Conservation (phyloP, 495 filamentous ascomycete genomes). For the Hypoxylon fragiforme region DNA sequence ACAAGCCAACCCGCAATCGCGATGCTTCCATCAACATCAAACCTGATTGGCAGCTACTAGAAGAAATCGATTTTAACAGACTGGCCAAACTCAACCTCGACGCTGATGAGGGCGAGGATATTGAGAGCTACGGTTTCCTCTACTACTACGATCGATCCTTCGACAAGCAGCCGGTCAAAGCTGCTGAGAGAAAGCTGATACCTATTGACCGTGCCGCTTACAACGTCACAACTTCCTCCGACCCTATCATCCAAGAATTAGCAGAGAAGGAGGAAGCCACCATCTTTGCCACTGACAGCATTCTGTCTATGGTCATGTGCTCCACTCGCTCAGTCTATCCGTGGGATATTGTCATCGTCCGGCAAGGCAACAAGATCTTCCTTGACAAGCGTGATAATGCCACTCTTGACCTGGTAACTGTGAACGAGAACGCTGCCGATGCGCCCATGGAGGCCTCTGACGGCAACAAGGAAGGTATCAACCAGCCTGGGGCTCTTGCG, state of each 20-base stretch:
- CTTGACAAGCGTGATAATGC: conserved; percentile 96
- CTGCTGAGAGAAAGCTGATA: conserved; percentile 79
- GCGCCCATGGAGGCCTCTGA: conserved; percentile 89
- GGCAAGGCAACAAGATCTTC: conserved; percentile 93
- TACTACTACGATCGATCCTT: conserved; percentile 95
- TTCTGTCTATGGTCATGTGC: conserved; percentile 99
- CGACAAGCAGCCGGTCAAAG: conserved; percentile 90
- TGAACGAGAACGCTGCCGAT: conserved; percentile 98
- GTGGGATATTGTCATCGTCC: conserved; percentile 93
- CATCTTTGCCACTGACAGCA: conserved; percentile 94
- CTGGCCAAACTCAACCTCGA: conserved; percentile 94
- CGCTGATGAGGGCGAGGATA: conserved; percentile 88
- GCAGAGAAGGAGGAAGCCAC: conserved; percentile 96
- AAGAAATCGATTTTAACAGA: conserved; percentile 98
- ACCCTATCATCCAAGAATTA: conserved; percentile 95
- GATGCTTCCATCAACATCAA: conserved; percentile 94
- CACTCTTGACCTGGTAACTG: conserved; percentile 92
- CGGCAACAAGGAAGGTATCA: conserved; percentile 91
- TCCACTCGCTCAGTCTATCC: conserved; percentile 92
- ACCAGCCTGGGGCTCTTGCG: conserved; percentile 85
- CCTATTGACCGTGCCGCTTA: conserved; percentile 91
- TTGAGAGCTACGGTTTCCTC: conserved; percentile 94
- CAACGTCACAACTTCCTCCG: conserved; percentile 94
- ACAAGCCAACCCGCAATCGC: conserved; percentile 95
- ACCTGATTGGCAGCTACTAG: conserved; percentile 90